Base-by-base conservation (phyloP, 2,329 filamentous ascomycete species). In the Diaporthe vaccinii region DNA sequence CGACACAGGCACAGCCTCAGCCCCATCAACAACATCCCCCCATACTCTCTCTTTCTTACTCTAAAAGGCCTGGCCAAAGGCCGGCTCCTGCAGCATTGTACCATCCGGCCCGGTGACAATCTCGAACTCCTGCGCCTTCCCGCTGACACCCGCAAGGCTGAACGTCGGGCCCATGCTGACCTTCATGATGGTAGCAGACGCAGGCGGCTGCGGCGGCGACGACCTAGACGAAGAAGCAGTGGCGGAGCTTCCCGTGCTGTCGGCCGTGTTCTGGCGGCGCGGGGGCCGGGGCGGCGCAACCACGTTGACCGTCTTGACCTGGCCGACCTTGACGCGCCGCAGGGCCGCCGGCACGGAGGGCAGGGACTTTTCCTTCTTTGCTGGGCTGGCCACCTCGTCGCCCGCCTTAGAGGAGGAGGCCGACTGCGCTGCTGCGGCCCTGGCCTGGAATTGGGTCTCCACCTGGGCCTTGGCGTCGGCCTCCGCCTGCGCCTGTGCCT, bases 81-180 rank as follows among this genome's bases (percentile, higher is more conserved):
- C 69, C 15, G 71, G 71, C 20, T 73, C 71, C 46, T 73, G 61
- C 31, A 71, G 36, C 4, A 67, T 61, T 34, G 39, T 68, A 22
- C 71, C 74, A 25, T 74, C 41, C 4, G 58, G 46, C 0, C 72
- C 72, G 2, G 73, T 70, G 14, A 76, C 70, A 31, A 76, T 76
- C 51, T 76, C 73, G 73, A 76, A 76, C 73, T 76, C 75, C 69
- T 76, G 75, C 22, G 74, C 62, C 75, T 75, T 75, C 4, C 75
- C 75, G 14, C 69, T 67, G 5, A 76, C 73, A 1, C 70, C 69
- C 22, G 75, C 75, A 25, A 76, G 61, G 46, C 75, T 61, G 31
- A 76, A 76, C 8, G 69, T n/a, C 7, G 73, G 75, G 0, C 73
- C 69, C 25, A 44, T 34, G 39, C 44, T 61, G 17, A 75, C 55